Conservation (phyloP, 495 filamentous ascomycete genomes). For the Lepidopterella palustris region DNA sequence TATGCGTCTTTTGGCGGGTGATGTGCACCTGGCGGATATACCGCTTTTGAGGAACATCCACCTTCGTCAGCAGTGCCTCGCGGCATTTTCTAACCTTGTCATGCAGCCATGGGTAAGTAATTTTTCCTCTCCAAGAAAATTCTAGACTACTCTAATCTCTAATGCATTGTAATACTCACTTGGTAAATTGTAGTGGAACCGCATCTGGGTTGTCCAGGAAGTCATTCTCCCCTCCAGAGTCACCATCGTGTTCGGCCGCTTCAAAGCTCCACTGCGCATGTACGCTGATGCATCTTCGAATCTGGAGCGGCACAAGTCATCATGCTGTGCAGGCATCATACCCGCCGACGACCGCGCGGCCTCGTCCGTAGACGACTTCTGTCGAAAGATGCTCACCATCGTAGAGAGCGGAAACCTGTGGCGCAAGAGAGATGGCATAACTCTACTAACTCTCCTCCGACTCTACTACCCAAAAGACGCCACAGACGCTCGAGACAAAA, state of each 20-base stretch:
- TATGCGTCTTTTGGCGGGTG: slow-evolving; percentile 7
- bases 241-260: slow-evolving; percentile 5
- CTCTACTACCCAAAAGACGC: slow-evolving; percentile 6
- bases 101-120: slow-evolving; percentile 8
- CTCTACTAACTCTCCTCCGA: slow-evolving; percentile 1
- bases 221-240: slow-evolving; percentile 6
- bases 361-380: slow-evolving; percentile 1
- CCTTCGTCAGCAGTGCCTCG: slow-evolving; percentile 3
- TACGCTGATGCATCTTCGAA: slow-evolving; percentile 5
- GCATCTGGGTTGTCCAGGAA: slow-evolving; percentile 17
- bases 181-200: slow-evolving; percentile 1
- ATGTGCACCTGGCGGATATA: slow-evolving; percentile 12
- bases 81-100: slow-evolving; percentile 1
- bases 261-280: slow-evolving; percentile 7
- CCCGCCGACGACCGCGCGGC: not conserved
- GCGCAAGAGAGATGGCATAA: not conserved
- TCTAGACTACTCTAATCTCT: not conserved
- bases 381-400: slow-evolving; percentile 3
- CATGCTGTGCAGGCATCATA: slow-evolving; percentile 4
- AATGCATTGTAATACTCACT: not conserved
- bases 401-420: slow-evolving; percentile 1
- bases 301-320: not conserved
- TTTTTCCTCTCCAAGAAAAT: not conserved
- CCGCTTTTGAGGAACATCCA: slow-evolving; percentile 6
- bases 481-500: slow-evolving; percentile 10